Conservation (phyloP, 2,329 filamentous ascomycete genomes). For the Hymenoscyphus fraxineus region DNA sequence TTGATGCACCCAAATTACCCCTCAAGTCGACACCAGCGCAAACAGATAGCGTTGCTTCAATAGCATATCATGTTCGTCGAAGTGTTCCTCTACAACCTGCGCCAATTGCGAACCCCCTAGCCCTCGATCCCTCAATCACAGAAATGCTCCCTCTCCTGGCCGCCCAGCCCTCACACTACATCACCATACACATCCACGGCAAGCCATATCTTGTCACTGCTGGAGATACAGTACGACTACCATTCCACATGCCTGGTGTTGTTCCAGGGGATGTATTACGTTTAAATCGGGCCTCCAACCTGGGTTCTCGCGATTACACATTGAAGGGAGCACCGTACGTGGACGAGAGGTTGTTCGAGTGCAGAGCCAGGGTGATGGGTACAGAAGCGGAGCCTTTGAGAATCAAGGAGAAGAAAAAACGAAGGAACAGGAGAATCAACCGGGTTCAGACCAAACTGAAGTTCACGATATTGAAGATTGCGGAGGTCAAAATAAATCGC, state of each 20-base stretch:
- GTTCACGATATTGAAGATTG: constrained; percentile 81
- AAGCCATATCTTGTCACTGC: constrained; percentile 74
- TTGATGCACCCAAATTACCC: constrained; percentile 22
- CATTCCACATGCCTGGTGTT: constrained; percentile 74
- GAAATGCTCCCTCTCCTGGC: constrained; percentile 66
- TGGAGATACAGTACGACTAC: constrained; percentile 72
- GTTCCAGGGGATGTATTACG: constrained; percentile 80
- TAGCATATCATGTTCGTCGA: constrained; percentile 18
- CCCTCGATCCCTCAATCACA: constrained; percentile 53
- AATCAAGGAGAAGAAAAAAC: constrained; percentile 76
- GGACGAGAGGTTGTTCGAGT: constrained; percentile 80
- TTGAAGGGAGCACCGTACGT: constrained; percentile 78
- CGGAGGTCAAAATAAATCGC: constrained; percentile 60
- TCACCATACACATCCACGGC: constrained; percentile 75
- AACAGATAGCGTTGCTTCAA: constrained; percentile 5
- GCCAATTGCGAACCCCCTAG: constrained; percentile 28
- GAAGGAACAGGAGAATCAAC: constrained; percentile 69
- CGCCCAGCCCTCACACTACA: constrained; percentile 72
- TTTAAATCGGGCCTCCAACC: constrained; percentile 75
- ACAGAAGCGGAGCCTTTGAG: constrained; percentile 77
- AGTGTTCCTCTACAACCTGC: constrained; percentile 22
- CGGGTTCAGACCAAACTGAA: constrained; percentile 84
- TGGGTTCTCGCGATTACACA: constrained; percentile 89
- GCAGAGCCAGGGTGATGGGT: constrained; percentile 78
- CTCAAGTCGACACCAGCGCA: constrained; percentile 10